Conservation (phyloP, 2,329 filamentous ascomycete genomes). For the Harringtonia aguacate region DNA sequence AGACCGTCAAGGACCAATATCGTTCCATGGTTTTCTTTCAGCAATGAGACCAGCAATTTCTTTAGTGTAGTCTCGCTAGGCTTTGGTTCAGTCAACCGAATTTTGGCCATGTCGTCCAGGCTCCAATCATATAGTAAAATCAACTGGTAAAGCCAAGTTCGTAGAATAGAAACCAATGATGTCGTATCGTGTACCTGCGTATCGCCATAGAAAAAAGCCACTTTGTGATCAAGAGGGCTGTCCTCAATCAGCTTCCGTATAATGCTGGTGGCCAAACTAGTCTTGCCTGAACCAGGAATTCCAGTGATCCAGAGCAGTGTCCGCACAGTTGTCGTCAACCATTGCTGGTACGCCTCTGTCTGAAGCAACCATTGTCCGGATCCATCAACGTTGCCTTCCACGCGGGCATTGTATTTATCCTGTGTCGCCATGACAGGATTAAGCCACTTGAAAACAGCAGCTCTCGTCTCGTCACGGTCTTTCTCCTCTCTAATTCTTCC, state of each 20-base stretch:
- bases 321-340: too few relatives aligned
- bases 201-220: too few relatives aligned
- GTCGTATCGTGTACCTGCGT: too few relatives aligned
- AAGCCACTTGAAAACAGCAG: not conserved
- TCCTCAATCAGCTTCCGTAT: too few relatives aligned
- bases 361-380: too few relatives aligned
- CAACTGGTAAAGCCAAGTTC: too few relatives aligned
- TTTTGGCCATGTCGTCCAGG: not conserved
- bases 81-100: not conserved
- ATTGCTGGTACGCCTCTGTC: too few relatives aligned
- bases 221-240: too few relatives aligned
- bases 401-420: not conserved
- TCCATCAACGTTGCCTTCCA: not conserved
- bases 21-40: not conserved
- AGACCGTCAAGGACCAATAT: not conserved
- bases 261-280: too few relatives aligned
- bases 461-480: not conserved
- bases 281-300: too few relatives aligned
- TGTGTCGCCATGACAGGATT: not conserved
- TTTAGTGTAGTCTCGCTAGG: not conserved
- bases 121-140: not conserved
- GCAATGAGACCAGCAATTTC: not conserved
- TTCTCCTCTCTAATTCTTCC: not conserved
- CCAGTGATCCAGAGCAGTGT: too few relatives aligned
- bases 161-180: too few relatives aligned